Percentiles rank a stretch among this genome's conserved stretches.
Evolutionary conservation across 371 early-diverging fungal genomes (phyloP).

Genomic region (Aphelidium insulamus): DNA sequence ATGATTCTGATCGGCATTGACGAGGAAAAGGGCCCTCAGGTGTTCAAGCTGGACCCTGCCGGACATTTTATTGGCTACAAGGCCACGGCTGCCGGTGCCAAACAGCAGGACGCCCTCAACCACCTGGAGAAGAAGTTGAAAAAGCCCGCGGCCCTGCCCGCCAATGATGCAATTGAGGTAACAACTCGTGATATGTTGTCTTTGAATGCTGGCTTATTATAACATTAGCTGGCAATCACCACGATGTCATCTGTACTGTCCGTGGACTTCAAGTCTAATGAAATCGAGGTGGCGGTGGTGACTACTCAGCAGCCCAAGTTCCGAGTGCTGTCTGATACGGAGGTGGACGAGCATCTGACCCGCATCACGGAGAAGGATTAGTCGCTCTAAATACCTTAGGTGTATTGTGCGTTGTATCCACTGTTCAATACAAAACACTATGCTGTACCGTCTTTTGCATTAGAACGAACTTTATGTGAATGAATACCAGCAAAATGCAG

Average conservation of each 20-base stretch:
- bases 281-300: slow-evolving; percentile 84
- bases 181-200: neutral
- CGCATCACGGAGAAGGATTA: slow-evolving; percentile 70
- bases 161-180: slow-evolving; percentile 83
- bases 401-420: no score
- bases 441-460: no score
- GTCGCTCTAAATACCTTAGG: no score
- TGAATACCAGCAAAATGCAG: no score
- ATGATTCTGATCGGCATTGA: slow-evolving; percentile 92
- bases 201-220: neutral
- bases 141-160: slow-evolving; percentile 47
- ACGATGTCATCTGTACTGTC: slow-evolving; percentile 76
- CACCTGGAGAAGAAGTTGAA: slow-evolving; percentile 93
- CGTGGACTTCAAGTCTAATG: slow-evolving; percentile 79
- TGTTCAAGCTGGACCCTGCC: slow-evolving; percentile 94
- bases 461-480: no score
- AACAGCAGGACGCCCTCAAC: slow-evolving; percentile 89
- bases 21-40: slow-evolving; percentile 81
- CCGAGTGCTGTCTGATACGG: slow-evolving; percentile 46
- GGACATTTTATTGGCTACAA: slow-evolving; percentile 92
- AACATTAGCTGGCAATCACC: slow-evolving; percentile 64
- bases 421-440: no score
- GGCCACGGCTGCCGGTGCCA: slow-evolving; percentile 91
- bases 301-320: slow-evolving; percentile 46
- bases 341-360: slow-evolving; percentile 80